Conservation (phyloP, 1,139 yeast genomes). For the Blastobotrys persicus region DNA sequence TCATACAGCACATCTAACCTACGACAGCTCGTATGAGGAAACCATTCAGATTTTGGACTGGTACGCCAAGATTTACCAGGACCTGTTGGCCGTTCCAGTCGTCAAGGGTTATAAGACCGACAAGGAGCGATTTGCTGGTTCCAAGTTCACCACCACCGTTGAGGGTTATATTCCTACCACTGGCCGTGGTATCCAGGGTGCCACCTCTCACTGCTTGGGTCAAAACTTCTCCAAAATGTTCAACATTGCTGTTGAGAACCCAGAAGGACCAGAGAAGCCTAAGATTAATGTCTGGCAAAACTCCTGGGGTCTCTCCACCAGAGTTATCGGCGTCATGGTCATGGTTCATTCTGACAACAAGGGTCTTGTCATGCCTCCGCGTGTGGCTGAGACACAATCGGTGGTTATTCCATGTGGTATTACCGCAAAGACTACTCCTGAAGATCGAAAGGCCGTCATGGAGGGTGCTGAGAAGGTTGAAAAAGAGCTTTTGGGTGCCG, state of each 20-base stretch:
- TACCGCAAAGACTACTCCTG: constrained; percentile 80
- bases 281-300: constrained; percentile 90
- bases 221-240: constrained; percentile 99
- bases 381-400: constrained; percentile 89
- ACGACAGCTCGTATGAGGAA: constrained; percentile 76
- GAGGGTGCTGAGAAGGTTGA: constrained; percentile 57
- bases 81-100: constrained; percentile 95
- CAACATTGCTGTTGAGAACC: constrained; percentile 91
- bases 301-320: constrained; percentile 98
- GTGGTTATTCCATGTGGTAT: constrained; percentile 94
- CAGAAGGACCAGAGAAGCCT: constrained; percentile 72
- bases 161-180: constrained; percentile 98
- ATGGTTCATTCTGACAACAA: constrained; percentile 99
- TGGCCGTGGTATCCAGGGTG: constrained; percentile 99
- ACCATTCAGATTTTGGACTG: constrained; percentile 82
- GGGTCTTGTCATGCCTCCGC: constrained; percentile 96
- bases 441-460: constrained; percentile 65
- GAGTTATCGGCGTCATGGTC: constrained; percentile 98
- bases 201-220: constrained; percentile 96
- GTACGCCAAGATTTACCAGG: constrained; percentile 82
- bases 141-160: constrained; percentile 88
- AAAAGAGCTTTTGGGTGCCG: constrained; percentile 38
- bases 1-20: constrained; percentile 91
- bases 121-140: constrained; percentile 98
- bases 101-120: constrained; percentile 94